Evolutionary conservation across 805 yeast genomes (phyloP), one percentile per base, ranked within the genome.

Genomic region (Kodamaea kakaduensis): DNA sequence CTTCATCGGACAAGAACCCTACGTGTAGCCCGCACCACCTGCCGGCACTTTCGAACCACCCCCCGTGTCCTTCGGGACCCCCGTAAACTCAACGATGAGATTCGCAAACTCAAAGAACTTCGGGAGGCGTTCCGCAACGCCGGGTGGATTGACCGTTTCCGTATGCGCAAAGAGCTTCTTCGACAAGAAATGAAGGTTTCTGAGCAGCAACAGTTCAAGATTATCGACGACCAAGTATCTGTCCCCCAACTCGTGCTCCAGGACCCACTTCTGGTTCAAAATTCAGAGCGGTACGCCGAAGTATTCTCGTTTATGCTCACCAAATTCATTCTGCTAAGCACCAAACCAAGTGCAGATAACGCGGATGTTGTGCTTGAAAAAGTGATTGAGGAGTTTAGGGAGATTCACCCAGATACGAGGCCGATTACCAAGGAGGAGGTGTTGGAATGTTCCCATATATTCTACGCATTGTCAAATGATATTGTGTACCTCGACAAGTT

Each of bases 401-500:
- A 31, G 10, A 15, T 18, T 9, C 29, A 29, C 21, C 34, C 56
- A 5, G 41, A 44, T 10, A 24, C 39, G 25, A 41, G 25, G 9
- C 54, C 61, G 4, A 27, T 58, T 20, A 41, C 59, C 3, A 46
- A 44, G 19, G 46, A 47, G 16, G 64, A 61, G 20, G 52, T 63
- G 5, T 46, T 52, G 35, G 40, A 38, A 12, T 44, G 44, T 30
- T 58, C 54, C 43, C 55, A 51, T 25, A 41, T 61, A 10, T 61
- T 46, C 42, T 53, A 54, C 43, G 51, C 54, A 5, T 40, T 64
- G n/a, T 51, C 52, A 41, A 56, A 59, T 38, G 51, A 47, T 26
- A 22, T 47, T 2, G 44, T 50, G 9, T 45, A 43, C 30, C 47
- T 54, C 31, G 61, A 57, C 25, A 63, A 58, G 20, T 39, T 65